Conservation (phyloP, 768 basidiomycete genomes). For the Russula emetica region DNA sequence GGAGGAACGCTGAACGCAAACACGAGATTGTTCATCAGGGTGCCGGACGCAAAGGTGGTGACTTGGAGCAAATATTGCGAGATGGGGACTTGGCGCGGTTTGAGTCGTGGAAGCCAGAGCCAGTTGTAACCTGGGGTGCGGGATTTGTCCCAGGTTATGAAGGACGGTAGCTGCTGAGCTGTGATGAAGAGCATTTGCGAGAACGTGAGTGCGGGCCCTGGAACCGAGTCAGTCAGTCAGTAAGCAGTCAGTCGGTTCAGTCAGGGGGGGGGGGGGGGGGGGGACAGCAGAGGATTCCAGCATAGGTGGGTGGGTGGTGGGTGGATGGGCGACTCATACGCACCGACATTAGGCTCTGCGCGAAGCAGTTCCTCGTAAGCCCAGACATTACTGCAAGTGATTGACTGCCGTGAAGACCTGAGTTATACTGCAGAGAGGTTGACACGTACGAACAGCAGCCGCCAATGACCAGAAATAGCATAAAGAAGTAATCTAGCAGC, state of each 20-base stretch:
- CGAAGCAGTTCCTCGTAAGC: conserved; percentile 70
- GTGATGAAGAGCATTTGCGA: conserved; percentile 80
- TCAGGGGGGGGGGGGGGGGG: too few relatives aligned
- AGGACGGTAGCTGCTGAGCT: conserved; percentile 58
- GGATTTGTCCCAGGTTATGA: conserved; percentile 40
- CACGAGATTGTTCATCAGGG: conserved; percentile 77
- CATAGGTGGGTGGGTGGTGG: too few relatives aligned
- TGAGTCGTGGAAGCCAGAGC: conserved; percentile 47
- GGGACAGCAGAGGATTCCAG: neutral
- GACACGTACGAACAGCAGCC: conserved; percentile 76
- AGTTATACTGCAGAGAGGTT: conserved; percentile 11
- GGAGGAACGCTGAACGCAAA: conserved; percentile 74
- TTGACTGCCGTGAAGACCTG: neutral
- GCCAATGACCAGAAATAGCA: conserved; percentile 65
- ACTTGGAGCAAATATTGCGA: conserved; percentile 68
- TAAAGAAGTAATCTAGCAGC: conserved; percentile 38
- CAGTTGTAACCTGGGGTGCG: neutral
- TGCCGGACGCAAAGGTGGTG: conserved; percentile 57
- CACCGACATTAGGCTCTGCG: conserved; percentile 65
- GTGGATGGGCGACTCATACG: conserved; percentile 18
- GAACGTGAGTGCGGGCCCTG: conserved; percentile 80
- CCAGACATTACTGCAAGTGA: conserved; percentile 65
- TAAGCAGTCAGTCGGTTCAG: neutral
- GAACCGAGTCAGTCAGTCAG: neutral
- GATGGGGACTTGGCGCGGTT: conserved; percentile 65